These are phyloP conservation scores for Saccharomyces hybrid DNA, from an alignment of 1,139 yeast species.

Conservation along the genomic window DNA sequence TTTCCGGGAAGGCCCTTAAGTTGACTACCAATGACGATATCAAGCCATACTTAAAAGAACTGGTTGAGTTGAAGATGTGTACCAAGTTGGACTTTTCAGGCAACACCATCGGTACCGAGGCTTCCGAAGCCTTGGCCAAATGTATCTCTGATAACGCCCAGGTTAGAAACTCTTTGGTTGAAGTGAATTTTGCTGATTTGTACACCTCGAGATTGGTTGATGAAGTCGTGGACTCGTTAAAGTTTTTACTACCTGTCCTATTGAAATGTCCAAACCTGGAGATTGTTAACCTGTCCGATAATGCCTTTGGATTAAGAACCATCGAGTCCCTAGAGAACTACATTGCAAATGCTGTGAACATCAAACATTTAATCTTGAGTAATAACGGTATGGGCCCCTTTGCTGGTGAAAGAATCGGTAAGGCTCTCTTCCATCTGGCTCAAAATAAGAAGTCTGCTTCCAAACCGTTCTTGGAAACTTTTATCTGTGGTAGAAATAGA, in stretches of 20 bases:
- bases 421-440: slow-evolving; percentile 70
- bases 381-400: slow-evolving; percentile 97
- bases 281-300: slow-evolving; percentile 80
- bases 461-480: slow-evolving; percentile 55
- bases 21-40: slow-evolving; percentile 70
- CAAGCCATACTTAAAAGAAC: slow-evolving; percentile 51
- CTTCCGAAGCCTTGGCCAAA: slow-evolving; percentile 64
- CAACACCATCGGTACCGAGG: slow-evolving; percentile 88
- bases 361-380: slow-evolving; percentile 79
- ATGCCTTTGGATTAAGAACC: slow-evolving; percentile 93
- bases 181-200: slow-evolving; percentile 79
- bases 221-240: slow-evolving; percentile 83
- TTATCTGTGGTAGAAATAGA: slow-evolving; percentile 93
- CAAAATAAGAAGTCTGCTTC: slow-evolving; percentile 44
- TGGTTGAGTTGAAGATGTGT: slow-evolving; percentile 37
- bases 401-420: slow-evolving; percentile 91
- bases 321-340: slow-evolving; percentile 81
- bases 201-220: slow-evolving; percentile 92
- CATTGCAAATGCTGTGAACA: slow-evolving; percentile 64
- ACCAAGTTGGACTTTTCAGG: slow-evolving; percentile 76
- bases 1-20: slow-evolving; percentile 72
- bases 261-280: slow-evolving; percentile 59
- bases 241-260: slow-evolving; percentile 63
- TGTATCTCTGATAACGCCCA: slow-evolving; percentile 39
- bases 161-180: slow-evolving; percentile 47